A percentile compares a stretch with the other conserved stretches of the same genome.
Conservation (phyloP, 495 filamentous ascomycete species). For the Extremus antarcticus region DNA sequence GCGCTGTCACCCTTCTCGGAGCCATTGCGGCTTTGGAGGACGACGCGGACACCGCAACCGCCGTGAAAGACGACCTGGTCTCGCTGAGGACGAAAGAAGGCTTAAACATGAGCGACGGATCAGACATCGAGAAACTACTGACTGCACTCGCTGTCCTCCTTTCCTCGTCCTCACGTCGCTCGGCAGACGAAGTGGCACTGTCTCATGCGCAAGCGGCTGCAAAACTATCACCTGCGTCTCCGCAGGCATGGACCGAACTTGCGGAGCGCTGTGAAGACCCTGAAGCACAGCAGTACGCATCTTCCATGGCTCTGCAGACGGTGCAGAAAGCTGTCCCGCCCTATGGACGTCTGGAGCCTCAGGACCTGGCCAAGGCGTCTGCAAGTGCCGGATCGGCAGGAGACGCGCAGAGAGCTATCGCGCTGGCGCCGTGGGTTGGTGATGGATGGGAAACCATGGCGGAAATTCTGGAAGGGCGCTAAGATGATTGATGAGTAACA, state of each 20-base stretch:
- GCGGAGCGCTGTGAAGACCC: constrained; percentile 37
- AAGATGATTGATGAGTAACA: background rate
- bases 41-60: constrained; percentile 66
- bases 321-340: constrained; percentile 65
- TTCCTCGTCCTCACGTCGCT: background rate
- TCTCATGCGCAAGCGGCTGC: constrained; percentile 7
- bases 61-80: constrained; percentile 68
- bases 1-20: constrained; percentile 66
- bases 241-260: constrained; percentile 29
- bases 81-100: constrained; percentile 53
- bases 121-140: constrained; percentile 47
- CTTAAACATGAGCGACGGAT: constrained; percentile 36
- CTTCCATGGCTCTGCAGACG: constrained; percentile 70
- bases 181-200: constrained; percentile 12
- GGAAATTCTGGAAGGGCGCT: constrained; percentile 1
- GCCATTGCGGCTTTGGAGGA: constrained; percentile 70
- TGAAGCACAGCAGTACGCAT: constrained; percentile 40
- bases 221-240: constrained; percentile 2
- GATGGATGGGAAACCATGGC: constrained; percentile 50
- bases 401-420: constrained; percentile 66
- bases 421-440: constrained; percentile 69
- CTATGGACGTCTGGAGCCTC: constrained; percentile 51
- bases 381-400: constrained; percentile 57
- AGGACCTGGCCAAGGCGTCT: constrained; percentile 63
- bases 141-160: constrained; percentile 37